Base-by-base conservation (phyloP, 805 yeast species). In the Yarrowia yakushimensis region DNA sequence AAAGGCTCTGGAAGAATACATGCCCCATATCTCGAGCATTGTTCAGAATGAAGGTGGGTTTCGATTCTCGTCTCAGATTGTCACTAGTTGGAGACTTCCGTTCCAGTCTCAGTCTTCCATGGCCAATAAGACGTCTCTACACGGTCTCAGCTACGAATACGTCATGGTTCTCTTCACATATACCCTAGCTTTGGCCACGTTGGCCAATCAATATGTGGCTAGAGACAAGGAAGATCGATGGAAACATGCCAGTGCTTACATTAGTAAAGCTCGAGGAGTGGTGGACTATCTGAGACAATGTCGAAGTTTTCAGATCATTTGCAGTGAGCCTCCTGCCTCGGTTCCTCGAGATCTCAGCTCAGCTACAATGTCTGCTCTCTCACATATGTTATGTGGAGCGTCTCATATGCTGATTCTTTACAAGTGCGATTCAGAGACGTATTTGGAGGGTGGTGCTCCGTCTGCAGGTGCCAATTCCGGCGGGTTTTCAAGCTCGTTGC, bases 11-110 rank as follows among this genome's bases (percentile, higher is more conserved):
- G 73, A 71, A 31, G 71, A 71, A 20, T 71, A 71, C 45, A 50
- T 71, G 4, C 70, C 71, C 0, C 60, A 46, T 18, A 23, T 68
- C 22, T 66, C 68, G 63, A 65, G 66, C 7, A 67, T 71, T 15
- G 48, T 62, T n/a, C 43, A 52, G 11, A 70, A 67, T 15, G 46
- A 66, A n/a, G 67, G 64, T 12, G 45, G 39, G 2, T 55, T 55
- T 36, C 25, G 22, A 2, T 22, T 52, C 27, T 8, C 33, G 12
- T 25, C 31, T 7, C 42, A 31, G 30, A 65, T 69, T 28, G 45
- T 65, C 18, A 63, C 67, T 23, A 62, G 71, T 4, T 69, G 73
- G 73, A 36, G 70, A 57, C 48, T 69, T 63, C 72, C 74, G 10
- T 55, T 55, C 22, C 61, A 55, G 48, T 28, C 48, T 22, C 69